Evolutionary conservation across 139 green algal genomes (phyloP), one percentile per base, ranked within the genome.

Genomic region (Chlorella sp.): DNA sequence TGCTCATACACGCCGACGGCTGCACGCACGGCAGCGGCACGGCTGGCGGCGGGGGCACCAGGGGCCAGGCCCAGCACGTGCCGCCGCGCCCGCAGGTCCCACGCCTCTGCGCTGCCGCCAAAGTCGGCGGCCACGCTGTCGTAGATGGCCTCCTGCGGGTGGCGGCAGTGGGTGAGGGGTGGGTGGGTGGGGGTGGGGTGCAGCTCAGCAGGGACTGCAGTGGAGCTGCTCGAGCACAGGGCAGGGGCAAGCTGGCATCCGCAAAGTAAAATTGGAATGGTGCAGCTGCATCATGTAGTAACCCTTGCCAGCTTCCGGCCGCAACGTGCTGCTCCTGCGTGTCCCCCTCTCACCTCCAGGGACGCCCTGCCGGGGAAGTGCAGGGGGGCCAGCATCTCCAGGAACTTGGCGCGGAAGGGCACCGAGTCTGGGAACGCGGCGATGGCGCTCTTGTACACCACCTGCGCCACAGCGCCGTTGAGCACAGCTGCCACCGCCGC

Each of bases 401-500:
- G 81, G 56, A 97, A 89, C 3, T 82, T 64, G 3, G 64, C 28
- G 1, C 88, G 81, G 41, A 95, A 88, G 38, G 72, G 72, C 75
- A 93, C 73, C 69, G 80, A 89, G 38, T 36, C 41, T 14, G 93
- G 92, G 3, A 92, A 20, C 1, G 87, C 88, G 30, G 79, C 80
- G 11, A 94, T 62, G 0, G 94, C 94, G 34, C 78, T 94, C 17
- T 81, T 78, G 51, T 79, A 89, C 40, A 95, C 94, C 32, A 96
- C 79, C 0, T 58, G 41, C 2, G 92, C 94, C 48, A 97, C 87
- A 67, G 76, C 93, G 54, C 93, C 94, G 4, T 76, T 84, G 56
- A 97, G 87, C n/a, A 97, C 90, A 14, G 85, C 87, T 2, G 85
- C 68, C 32, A 93, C 86, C 0, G 94, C 94, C 24, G 88, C 91